These are phyloP conservation scores for Candida michaelii DNA, from an alignment of 805 yeast species.

Conservation along the genomic window DNA sequence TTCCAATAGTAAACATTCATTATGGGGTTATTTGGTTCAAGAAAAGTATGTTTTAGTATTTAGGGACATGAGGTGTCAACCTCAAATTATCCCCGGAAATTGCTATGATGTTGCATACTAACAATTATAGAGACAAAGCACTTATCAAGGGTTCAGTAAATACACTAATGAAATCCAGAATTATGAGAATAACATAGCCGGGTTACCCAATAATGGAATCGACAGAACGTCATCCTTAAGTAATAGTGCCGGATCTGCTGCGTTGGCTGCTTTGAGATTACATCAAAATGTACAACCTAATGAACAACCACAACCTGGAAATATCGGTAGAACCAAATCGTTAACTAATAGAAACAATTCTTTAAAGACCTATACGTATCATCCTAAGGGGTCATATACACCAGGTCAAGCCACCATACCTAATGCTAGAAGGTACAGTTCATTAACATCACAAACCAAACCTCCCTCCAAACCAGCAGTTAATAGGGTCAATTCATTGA, in stretches of 20 bases:
- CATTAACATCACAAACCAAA: constrained; percentile 14
- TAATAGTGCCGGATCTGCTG: constrained; percentile 41
- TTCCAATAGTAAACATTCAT: background rate
- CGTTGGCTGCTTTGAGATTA: constrained; percentile 38
- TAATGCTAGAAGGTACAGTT: constrained; percentile 19
- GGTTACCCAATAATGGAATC: constrained; percentile 21
- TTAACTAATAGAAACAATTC: constrained; percentile 30
- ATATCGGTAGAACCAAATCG: constrained; percentile 21
- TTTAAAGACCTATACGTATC: constrained; percentile 34
- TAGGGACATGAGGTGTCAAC: too few species aligned
- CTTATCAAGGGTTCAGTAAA: constrained; percentile 30
- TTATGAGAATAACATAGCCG: constrained; percentile 20
- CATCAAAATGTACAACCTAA: constrained; percentile 23
- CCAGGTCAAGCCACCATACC: constrained; percentile 27
- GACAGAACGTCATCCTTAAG: constrained; percentile 24
- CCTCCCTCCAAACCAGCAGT: constrained; percentile 1
- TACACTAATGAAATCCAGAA: constrained; percentile 28
- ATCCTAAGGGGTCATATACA: constrained; percentile 39
- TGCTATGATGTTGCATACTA: background rate
- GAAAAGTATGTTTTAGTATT: constrained; percentile 10
- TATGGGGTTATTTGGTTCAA: constrained; percentile 14
- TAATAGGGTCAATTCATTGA: constrained; percentile 15
- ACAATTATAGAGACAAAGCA: constrained; percentile 4
- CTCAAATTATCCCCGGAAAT: background rate
- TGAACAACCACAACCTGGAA: background rate